Evolutionary conservation across 2,329 filamentous ascomycete genomes (phyloP).

Genomic region (Colletotrichum camelliae): DNA sequence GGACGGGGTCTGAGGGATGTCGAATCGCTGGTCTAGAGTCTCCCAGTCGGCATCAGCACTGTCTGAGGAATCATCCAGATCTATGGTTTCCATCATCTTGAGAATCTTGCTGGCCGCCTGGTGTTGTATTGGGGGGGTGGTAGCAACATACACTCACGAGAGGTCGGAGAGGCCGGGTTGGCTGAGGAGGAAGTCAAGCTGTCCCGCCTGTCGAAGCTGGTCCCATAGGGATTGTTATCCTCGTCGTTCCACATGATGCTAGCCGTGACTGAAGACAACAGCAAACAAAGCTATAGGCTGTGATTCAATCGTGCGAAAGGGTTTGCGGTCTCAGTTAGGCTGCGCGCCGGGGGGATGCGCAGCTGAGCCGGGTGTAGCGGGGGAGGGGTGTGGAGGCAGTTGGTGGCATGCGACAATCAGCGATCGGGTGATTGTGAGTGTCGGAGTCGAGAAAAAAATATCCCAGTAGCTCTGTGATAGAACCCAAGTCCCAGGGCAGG

Average conservation of each 20-base stretch:
- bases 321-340: slow-evolving; percentile 14
- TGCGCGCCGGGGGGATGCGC: slow-evolving; percentile 15
- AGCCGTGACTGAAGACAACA: background rate
- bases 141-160: slow-evolving; percentile 48
- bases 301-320: slow-evolving; percentile 1
- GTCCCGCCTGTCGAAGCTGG: slow-evolving; percentile 87
- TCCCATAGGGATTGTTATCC: slow-evolving; percentile 96
- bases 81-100: slow-evolving; percentile 43
- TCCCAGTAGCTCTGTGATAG: background rate
- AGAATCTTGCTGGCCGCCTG: slow-evolving; percentile 5
- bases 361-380: slow-evolving; percentile 19
- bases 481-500: background rate
- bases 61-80: slow-evolving; percentile 37
- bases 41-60: slow-evolving; percentile 52
- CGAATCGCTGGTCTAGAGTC: slow-evolving; percentile 59
- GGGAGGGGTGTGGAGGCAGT: slow-evolving; percentile 18
- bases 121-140: background rate
- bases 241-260: slow-evolving; percentile 95
- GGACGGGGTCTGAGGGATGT: slow-evolving; percentile 74
- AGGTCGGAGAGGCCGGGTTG: slow-evolving; percentile 67
- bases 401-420: background rate
- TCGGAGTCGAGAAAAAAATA: background rate
- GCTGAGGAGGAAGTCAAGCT: slow-evolving; percentile 73
- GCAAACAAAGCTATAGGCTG: slow-evolving; percentile 12
- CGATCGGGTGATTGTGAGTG: background rate